Conservation (phyloP, 768 basidiomycete species). For the Suillus decipiens region DNA sequence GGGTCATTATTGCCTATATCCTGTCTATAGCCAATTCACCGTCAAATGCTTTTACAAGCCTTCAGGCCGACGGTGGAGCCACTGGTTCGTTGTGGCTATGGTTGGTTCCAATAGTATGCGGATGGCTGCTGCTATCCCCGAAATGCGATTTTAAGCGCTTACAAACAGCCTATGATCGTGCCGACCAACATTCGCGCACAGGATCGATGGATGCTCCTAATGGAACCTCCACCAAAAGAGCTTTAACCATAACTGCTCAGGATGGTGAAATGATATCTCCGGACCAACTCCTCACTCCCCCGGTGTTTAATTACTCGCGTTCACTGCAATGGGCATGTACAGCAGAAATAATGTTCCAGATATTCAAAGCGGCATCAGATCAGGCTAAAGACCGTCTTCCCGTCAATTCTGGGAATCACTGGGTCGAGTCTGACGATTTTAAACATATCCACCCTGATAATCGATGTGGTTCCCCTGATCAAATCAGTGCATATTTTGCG, state of each 20-base stretch:
- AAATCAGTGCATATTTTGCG: too few species aligned
- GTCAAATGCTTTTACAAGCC: not conserved
- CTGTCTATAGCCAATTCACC: slow-evolving; percentile 33
- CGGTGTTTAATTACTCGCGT: slow-evolving; percentile 11
- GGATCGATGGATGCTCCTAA: too few species aligned
- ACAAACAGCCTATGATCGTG: slow-evolving; percentile 25
- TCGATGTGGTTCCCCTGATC: too few species aligned
- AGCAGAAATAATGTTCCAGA: not conserved
- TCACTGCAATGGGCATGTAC: slow-evolving; percentile 8
- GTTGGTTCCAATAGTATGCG: slow-evolving; percentile 37
- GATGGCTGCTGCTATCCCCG: slow-evolving; percentile 38
- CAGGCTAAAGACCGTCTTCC: not conserved
- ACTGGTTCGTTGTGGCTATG: slow-evolving; percentile 38
- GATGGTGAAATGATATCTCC: slow-evolving; percentile 16
- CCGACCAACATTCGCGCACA: too few species aligned
- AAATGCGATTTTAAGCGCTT: slow-evolving; percentile 35
- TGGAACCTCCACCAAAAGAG: too few species aligned
- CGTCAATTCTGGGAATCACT: not conserved
- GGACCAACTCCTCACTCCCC: slow-evolving; percentile 7
- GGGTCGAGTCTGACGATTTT: not conserved
- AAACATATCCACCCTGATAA: too few species aligned
- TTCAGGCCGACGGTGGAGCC: slow-evolving; percentile 6
- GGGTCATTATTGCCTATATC: slow-evolving; percentile 33
- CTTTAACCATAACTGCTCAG: not conserved
- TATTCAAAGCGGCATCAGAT: slow-evolving; percentile 6